A percentile compares a stretch with the other conserved stretches of the same genome.
These are phyloP conservation scores for Climacium dendroides DNA, from an alignment of 225 moss, liverwort and hornwort genomes.

Conservation along the genomic window DNA sequence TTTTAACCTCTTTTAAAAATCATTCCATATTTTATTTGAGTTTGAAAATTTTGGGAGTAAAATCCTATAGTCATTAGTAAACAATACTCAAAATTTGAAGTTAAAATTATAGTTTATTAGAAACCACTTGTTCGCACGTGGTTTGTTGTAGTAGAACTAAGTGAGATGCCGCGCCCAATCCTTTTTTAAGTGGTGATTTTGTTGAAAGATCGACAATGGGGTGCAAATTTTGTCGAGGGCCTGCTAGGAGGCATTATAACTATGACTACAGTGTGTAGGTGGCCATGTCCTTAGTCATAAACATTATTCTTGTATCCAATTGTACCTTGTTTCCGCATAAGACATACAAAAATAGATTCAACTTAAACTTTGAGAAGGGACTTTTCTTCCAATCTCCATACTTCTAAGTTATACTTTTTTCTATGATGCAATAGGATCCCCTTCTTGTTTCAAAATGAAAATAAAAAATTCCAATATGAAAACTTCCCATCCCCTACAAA, in stretches of 20 bases:
- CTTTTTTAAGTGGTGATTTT: accelerated
- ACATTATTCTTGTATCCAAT: background rate
- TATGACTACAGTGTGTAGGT: accelerated
- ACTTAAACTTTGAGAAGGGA: accelerated
- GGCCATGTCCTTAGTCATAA: accelerated
- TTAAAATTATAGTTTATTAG: too few species aligned
- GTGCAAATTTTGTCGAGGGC: accelerated
- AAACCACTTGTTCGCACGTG: too few species aligned
- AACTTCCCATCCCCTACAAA: background rate
- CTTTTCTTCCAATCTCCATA: accelerated
- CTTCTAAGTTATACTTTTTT: background rate
- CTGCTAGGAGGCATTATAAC: accelerated
- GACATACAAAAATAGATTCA: background rate
- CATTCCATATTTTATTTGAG: too few species aligned
- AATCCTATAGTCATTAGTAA: too few species aligned
- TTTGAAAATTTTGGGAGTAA: too few species aligned
- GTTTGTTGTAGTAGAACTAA: too few species aligned
- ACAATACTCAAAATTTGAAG: too few species aligned
- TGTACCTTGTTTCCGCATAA: background rate
- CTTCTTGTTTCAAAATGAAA: background rate
- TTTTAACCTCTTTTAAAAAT: too few species aligned
- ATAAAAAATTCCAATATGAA: background rate
- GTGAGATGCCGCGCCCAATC: too few species aligned
- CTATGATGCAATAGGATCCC: accelerated
- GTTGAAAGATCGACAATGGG: accelerated